A percentile compares a stretch with the other conserved stretches of the same genome.
phyloP scores from a whole-genome alignment of 352 stramenopile species.

The Globisporangium irregulare region DNA sequence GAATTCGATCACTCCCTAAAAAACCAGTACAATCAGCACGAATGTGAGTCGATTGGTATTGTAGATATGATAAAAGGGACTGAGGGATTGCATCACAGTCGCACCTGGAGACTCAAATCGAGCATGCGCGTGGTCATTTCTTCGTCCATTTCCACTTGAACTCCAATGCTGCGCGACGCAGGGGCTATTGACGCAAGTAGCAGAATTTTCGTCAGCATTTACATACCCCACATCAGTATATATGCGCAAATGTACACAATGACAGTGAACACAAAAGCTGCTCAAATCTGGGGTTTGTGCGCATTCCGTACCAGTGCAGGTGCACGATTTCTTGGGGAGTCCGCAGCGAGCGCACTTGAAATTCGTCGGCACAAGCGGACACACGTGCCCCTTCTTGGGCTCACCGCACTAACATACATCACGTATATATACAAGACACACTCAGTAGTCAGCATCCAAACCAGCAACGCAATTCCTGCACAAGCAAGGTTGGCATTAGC shows the following conservation, averaged over 20 bases:
- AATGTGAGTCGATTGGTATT: too few species aligned
- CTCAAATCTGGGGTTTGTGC: background rate
- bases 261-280: background rate
- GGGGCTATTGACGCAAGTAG: conserved; percentile 30
- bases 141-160: conserved; percentile 78
- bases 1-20: conserved; percentile 70
- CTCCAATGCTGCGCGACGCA: conserved; percentile 56
- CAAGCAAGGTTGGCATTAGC: background rate
- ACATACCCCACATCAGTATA: background rate
- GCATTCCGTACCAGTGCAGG: conserved; percentile 48
- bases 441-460: background rate
- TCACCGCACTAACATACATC: conserved; percentile 55
- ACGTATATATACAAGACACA: background rate
- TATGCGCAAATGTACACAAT: background rate
- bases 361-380: conserved; percentile 74
- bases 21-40: background rate
- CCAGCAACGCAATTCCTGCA: background rate
- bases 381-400: conserved; percentile 86
- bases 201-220: background rate
- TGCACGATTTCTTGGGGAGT: conserved; percentile 72
- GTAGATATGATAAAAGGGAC: background rate
- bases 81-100: background rate
- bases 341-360: conserved; percentile 82
- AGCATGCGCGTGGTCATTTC: conserved; percentile 78
- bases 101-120: conserved; percentile 71